A percentile compares a stretch with the other conserved stretches of the same genome.
Evolutionary conservation across 345 rosid species (phyloP).

Genomic region (Nasturtium officinale): DNA sequence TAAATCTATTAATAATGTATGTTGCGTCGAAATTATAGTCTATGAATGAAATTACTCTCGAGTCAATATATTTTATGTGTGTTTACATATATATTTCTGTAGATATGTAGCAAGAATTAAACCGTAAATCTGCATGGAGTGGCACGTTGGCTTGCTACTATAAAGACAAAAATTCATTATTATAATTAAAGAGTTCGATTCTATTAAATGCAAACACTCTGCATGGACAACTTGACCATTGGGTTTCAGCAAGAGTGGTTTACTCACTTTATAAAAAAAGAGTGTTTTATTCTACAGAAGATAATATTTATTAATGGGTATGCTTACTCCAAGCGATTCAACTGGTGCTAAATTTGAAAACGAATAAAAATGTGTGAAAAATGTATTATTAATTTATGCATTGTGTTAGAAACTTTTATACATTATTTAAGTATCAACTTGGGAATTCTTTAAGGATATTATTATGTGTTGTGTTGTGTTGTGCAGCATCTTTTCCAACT

Average conservation of each 20-base stretch:
- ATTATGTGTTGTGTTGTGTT: not conserved
- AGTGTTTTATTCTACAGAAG: not conserved
- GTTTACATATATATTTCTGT: no score
- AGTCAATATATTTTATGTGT: not conserved
- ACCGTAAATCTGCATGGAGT: not conserved
- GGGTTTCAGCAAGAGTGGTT: not conserved
- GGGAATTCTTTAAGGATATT: not conserved
- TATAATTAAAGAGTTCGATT: not conserved
- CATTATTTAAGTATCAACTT: not conserved
- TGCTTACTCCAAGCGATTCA: not conserved
- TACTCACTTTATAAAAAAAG: no score
- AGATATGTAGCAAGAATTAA: not conserved
- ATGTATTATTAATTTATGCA: not conserved
- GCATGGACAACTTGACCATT: constrained; percentile 11
- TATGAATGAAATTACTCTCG: not conserved
- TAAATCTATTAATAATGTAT: no score
- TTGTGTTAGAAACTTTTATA: not conserved
- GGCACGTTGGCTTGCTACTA: not conserved
- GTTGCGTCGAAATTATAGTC: no score
- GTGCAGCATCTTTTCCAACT: constrained; percentile 9
- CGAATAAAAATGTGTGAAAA: not conserved
- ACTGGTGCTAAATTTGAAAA: not conserved
- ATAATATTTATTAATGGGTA: not conserved
- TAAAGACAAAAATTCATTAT: not conserved
- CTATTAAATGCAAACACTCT: not conserved